Conservation (phyloP, 2,329 filamentous ascomycete species). For the Diplocarpon mali region DNA sequence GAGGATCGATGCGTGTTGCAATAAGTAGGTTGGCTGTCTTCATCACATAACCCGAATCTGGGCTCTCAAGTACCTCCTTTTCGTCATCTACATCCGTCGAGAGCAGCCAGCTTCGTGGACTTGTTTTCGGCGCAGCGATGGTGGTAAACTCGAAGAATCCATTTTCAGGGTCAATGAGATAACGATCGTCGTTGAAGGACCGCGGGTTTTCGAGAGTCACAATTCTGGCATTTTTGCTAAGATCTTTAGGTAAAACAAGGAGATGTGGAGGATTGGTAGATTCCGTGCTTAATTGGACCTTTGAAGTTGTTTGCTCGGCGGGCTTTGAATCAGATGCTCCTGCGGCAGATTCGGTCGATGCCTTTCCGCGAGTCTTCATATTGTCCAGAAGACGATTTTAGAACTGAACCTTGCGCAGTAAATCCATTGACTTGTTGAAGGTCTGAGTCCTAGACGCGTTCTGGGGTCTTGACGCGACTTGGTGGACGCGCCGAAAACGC, state of each 20-base stretch:
- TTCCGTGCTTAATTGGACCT: conserved; percentile 24
- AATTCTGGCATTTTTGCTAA: conserved; percentile 43
- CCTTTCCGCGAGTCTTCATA: conserved; percentile 24
- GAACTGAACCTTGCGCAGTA: not conserved
- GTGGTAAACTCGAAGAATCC: conserved; percentile 57
- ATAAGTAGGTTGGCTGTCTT: conserved; percentile 67
- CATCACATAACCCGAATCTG: conserved; percentile 40
- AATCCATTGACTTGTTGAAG: not conserved
- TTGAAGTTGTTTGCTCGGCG: conserved; percentile 21
- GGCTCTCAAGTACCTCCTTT: conserved; percentile 4
- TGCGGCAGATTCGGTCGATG: conserved; percentile 16
- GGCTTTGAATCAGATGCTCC: conserved; percentile 12
- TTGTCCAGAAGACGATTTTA: conserved; percentile 3
- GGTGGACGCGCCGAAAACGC: no score
- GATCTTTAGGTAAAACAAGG: conserved; percentile 49
- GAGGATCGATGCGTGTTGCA: conserved; percentile 70
- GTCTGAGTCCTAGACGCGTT: not conserved
- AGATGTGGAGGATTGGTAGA: conserved; percentile 38
- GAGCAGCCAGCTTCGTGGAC: conserved; percentile 53
- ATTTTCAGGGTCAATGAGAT: conserved; percentile 48
- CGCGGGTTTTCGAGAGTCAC: conserved; percentile 50
- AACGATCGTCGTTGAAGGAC: conserved; percentile 42
- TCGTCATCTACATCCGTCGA: conserved; percentile 15
- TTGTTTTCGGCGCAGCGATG: conserved; percentile 40
- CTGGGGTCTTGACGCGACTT: not conserved